Evolutionary conservation across 108 stramenopile species (phyloP).

Genomic region (Asterionellopsis glacialis): DNA sequence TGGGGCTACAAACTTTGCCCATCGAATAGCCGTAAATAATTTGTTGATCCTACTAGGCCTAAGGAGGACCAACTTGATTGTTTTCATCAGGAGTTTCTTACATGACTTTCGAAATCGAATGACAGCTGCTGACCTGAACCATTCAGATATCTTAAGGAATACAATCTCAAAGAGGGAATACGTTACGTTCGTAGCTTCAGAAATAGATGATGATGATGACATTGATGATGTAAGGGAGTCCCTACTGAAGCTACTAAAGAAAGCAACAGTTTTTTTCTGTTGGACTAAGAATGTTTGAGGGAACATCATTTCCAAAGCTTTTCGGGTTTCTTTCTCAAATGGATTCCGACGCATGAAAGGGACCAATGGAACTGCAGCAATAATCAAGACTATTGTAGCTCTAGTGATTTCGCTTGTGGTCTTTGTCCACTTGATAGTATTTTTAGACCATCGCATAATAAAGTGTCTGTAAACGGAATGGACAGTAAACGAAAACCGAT

Average conservation of each 20-base stretch:
- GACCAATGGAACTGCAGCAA: background rate
- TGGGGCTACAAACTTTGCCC: slow-evolving; percentile 64
- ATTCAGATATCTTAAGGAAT: background rate
- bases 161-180: background rate
- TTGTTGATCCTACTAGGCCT: background rate
- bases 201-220: background rate
- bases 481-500: no score
- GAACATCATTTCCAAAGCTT: background rate
- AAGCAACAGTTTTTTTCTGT: slow-evolving; percentile 1
- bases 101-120: no score
- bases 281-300: background rate
- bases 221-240: background rate
- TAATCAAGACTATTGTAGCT: background rate
- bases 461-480: background rate
- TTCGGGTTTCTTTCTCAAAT: background rate
- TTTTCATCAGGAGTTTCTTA: no score
- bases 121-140: background rate
- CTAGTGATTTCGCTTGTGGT: background rate
- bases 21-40: slow-evolving; percentile 26
- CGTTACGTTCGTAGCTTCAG: background rate
- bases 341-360: background rate
- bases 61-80: no score
- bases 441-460: slow-evolving; percentile 1
- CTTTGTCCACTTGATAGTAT: background rate
- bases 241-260: background rate